Evolutionary conservation across 768 basidiomycete genomes (phyloP).

Genomic region (Podaxis pistillaris): DNA sequence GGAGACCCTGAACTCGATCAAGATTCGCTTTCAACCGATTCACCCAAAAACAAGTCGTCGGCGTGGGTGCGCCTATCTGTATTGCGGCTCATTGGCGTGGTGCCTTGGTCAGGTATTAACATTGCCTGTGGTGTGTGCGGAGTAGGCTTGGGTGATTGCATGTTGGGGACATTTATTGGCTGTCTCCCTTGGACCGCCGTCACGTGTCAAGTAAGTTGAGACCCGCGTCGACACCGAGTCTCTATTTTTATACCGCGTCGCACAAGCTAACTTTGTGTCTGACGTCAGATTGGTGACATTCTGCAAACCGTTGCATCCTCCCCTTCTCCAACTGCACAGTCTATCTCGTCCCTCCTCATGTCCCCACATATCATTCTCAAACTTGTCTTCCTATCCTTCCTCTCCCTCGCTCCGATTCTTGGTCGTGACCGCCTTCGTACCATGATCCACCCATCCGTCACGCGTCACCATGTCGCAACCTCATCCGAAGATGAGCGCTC

Average conservation of each 20-base stretch:
- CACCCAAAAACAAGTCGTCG: slow-evolving; percentile 34
- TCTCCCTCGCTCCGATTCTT: slow-evolving; percentile 87
- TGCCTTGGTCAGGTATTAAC: slow-evolving; percentile 97
- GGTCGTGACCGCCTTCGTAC: slow-evolving; percentile 64
- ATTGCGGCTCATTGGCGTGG: slow-evolving; percentile 86
- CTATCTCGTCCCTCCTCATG: slow-evolving; percentile 80
- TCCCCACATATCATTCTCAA: slow-evolving; percentile 84
- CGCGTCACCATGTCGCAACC: slow-evolving; percentile 3
- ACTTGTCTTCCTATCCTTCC: slow-evolving; percentile 75
- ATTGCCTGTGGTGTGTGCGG: slow-evolving; percentile 93
- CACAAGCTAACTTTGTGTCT: slow-evolving; percentile 14
- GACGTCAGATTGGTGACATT: slow-evolving; percentile 76
- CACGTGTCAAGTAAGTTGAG: slow-evolving; percentile 71
- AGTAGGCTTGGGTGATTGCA: slow-evolving; percentile 71
- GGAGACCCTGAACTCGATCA: slow-evolving; percentile 51
- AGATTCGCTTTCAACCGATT: slow-evolving; percentile 31
- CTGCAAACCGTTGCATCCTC: slow-evolving; percentile 79
- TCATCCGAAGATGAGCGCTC: slow-evolving; percentile 25
- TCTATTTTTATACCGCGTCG: slow-evolving; percentile 18
- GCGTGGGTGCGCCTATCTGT: slow-evolving; percentile 87
- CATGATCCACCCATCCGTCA: slow-evolving; percentile 42
- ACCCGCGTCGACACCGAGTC: slow-evolving; percentile 19
- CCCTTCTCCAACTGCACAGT: slow-evolving; percentile 68
- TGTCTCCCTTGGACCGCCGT: slow-evolving; percentile 89
- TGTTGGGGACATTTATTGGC: slow-evolving; percentile 82